These are phyloP conservation scores for Pseudogymnoascus sp. DNA, from an alignment of 2,329 filamentous ascomycete species.

Conservation along the genomic window DNA sequence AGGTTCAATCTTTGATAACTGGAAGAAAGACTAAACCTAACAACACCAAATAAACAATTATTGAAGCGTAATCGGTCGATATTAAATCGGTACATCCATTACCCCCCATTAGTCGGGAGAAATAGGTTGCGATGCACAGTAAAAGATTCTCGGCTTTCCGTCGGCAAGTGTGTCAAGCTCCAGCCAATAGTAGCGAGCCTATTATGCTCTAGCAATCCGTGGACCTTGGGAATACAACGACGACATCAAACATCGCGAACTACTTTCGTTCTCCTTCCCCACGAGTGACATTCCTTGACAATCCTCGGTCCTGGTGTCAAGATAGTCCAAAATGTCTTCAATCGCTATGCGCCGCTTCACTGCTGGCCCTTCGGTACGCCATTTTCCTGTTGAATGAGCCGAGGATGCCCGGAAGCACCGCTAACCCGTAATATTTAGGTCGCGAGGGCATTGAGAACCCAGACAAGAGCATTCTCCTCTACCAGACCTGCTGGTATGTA, in stretches of 20 bases:
- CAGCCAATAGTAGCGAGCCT: slow-evolving; percentile 6
- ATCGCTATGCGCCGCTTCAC: slow-evolving; percentile 57
- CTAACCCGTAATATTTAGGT: slow-evolving; percentile 21
- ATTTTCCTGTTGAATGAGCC: slow-evolving; percentile 13
- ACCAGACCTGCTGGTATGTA: slow-evolving; percentile 69
- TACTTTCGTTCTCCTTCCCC: slow-evolving; percentile 7
- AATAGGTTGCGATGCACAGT: neutral
- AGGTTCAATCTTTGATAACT: neutral
- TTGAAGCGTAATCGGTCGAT: neutral
- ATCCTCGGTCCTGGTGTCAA: slow-evolving; percentile 9
- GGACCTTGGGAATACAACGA: slow-evolving; percentile 6
- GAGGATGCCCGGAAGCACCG: slow-evolving; percentile 20
- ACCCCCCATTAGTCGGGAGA: neutral
- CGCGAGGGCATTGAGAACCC: slow-evolving; percentile 41
- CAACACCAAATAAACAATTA: neutral
- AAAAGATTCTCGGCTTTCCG: slow-evolving; percentile 10
- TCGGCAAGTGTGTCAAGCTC: slow-evolving; percentile 9
- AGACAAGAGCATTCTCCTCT: slow-evolving; percentile 76
- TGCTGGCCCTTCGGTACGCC: slow-evolving; percentile 48
- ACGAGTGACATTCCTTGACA: slow-evolving; percentile 9
- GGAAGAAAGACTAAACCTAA: neutral
- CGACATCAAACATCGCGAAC: slow-evolving; percentile 9
- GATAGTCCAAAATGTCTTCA: slow-evolving; percentile 48
- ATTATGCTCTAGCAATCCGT: slow-evolving; percentile 8
- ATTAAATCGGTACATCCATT: neutral